phyloP scores from a whole-genome alignment of 352 stramenopile genomes.

The Phytophthora pluvialis region DNA sequence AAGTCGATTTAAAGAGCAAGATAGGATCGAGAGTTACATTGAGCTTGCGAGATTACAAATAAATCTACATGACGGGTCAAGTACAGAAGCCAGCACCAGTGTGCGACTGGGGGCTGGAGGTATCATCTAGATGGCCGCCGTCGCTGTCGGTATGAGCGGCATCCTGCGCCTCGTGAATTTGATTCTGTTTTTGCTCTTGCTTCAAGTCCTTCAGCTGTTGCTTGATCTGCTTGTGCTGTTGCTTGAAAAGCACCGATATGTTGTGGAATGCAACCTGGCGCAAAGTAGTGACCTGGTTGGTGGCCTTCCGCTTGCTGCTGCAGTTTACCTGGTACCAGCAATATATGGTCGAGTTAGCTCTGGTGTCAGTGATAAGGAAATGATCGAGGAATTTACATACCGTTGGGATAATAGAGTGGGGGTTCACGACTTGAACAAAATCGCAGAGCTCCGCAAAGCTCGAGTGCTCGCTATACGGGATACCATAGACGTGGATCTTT shows the following conservation, averaged over 20 bases:
- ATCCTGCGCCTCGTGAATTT: constrained; percentile 1
- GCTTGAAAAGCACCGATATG: constrained; percentile 60
- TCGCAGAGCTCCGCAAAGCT: constrained; percentile 95
- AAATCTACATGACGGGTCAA: too few relatives aligned
- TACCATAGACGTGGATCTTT: constrained; percentile 91
- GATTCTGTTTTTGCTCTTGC: constrained; percentile 24
- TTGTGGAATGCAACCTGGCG: constrained; percentile 70
- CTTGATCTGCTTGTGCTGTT: constrained; percentile 41
- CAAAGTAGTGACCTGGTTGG: constrained; percentile 74
- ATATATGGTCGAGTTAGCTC: constrained; percentile 4
- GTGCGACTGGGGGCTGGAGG: background rate
- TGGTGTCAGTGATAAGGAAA: background rate
- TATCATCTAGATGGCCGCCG: background rate
- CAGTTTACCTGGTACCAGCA: constrained; percentile 69
- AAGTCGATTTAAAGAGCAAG: too few relatives aligned
- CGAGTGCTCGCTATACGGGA: constrained; percentile 97
- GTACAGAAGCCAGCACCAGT: background rate
- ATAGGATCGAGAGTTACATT: too few relatives aligned
- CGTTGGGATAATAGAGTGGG: constrained; percentile 92
- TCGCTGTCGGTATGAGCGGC: constrained; percentile 5
- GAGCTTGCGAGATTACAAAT: too few relatives aligned
- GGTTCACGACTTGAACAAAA: constrained; percentile 90
- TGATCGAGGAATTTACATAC: constrained; percentile 44
- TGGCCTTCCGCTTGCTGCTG: constrained; percentile 59
- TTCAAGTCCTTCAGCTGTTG: constrained; percentile 28